These are phyloP conservation scores for Venturia nashicola DNA, from an alignment of 2,329 filamentous ascomycete genomes.

Conservation along the genomic window DNA sequence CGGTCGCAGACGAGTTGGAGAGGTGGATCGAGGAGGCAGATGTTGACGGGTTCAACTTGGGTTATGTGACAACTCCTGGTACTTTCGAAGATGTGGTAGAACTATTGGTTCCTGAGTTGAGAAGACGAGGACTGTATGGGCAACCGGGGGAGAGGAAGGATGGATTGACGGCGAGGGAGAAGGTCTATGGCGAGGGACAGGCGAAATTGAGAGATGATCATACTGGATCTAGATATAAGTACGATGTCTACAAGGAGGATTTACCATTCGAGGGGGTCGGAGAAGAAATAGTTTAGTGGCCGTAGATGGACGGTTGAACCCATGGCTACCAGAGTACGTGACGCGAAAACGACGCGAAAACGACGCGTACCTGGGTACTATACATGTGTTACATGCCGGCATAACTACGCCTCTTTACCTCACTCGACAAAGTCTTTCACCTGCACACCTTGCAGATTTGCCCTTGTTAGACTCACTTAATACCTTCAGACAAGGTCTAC, in stretches of 20 bases:
- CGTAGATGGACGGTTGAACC: too few species aligned
- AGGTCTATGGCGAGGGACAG: background rate
- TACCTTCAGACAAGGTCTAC: too few species aligned
- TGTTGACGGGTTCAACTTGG: slow-evolving; percentile 1
- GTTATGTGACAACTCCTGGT: background rate
- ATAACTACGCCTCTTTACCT: too few species aligned
- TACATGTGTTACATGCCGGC: too few species aligned
- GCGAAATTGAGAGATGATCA: background rate
- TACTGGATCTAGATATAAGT: background rate
- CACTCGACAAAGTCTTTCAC: too few species aligned
- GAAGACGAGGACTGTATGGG: slow-evolving; percentile 32
- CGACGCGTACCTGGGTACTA: too few species aligned
- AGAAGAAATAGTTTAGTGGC: too few species aligned
- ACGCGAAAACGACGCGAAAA: too few species aligned
- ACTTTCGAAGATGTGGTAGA: slow-evolving; percentile 44
- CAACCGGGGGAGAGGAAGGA: background rate
- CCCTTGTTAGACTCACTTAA: too few species aligned
- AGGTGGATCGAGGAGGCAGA: slow-evolving; percentile 1
- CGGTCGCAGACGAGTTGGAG: slow-evolving; percentile 5
- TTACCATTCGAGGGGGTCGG: too few species aligned
- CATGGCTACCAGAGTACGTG: too few species aligned
- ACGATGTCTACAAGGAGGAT: slow-evolving; percentile 1
- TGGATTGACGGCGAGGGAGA: slow-evolving; percentile 1
- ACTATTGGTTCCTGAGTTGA: slow-evolving; percentile 47
- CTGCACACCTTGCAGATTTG: too few species aligned